Base-by-base conservation (phyloP, 176 grass and related monocot species). In the Raddia distichophylla region DNA sequence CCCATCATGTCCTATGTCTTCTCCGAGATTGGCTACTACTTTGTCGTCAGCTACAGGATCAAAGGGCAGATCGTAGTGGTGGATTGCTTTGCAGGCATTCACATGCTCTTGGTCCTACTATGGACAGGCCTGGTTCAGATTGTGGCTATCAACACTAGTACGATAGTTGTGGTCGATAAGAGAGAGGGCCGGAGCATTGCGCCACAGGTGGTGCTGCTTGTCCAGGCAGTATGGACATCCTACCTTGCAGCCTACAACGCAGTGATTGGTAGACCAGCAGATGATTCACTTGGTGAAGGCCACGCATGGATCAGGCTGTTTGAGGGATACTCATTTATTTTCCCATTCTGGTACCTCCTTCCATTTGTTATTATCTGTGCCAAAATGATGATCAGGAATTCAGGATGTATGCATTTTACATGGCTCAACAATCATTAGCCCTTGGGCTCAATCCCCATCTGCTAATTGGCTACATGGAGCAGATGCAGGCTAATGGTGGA, bases 1-100 rank as follows among this genome's bases (percentile, higher is more conserved):
- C 73, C 82, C 44, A 43, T 70, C 73, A 20, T 84, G 42, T 77
- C 64, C 12, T 77, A 60, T 4, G 45, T 84, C 2, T 22, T 60
- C 10, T 68, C 82, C 9, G 2, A 4, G 8, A 11, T 10, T 10
- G 51, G 34, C 7, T 18, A 10, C 10, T 4, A 57, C 11, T 16
- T 14, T 17, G 15, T 55, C 10, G 48, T 18, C 2, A 7, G 22
- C 43, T 17, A 1, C 10, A 2, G 5, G 8, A 8, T 0, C 1
- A 3, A 3, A 6, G 0, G 34, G 52, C 1, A 3, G 3, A 63
- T 5, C 4, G 14, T 68, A 45, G 18, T 0, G 2, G 81, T 2
- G 13, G 0, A 33, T 5, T 12, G 19, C 9, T 0, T 10, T 10
- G 34, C 1, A 10, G 7, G 16, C 17, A 0, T 58, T 5, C 11